phyloP scores from a whole-genome alignment of 2,329 filamentous ascomycete species.

The Cryphonectria carpinicola region DNA sequence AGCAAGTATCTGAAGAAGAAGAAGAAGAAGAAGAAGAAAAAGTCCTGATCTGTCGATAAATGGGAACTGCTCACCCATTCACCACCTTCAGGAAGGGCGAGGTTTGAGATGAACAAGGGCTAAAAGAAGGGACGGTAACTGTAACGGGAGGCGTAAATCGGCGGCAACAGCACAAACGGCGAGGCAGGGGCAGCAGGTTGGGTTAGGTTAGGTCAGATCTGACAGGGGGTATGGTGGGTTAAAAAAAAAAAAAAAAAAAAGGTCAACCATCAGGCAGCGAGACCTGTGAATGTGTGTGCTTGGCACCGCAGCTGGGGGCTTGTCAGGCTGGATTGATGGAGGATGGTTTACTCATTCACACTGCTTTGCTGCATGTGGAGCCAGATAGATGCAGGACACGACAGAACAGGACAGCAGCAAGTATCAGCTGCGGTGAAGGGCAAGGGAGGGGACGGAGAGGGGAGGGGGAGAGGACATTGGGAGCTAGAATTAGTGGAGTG shows the following conservation, averaged over 20 bases:
- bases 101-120: not conserved
- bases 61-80: not conserved
- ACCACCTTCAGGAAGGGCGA: not conserved
- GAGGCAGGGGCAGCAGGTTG: not conserved
- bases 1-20: not conserved
- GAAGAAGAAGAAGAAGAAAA: not conserved
- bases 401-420: not conserved
- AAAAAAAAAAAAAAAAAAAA: not conserved
- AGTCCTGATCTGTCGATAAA: not conserved
- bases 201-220: not conserved
- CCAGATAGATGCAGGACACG: not conserved
- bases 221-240: not conserved
- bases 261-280: not conserved
- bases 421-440: not conserved
- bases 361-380: not conserved
- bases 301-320: not conserved
- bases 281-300: slow-evolving; percentile 1
- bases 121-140: not conserved
- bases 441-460: not conserved
- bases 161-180: not conserved
- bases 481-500: not conserved
- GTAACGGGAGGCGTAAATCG: not conserved
- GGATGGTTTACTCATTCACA: slow-evolving; percentile 1
- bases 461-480: not conserved
- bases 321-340: not conserved